A percentile compares a stretch with the other conserved stretches of the same genome.
phyloP scores from a whole-genome alignment of 2,329 filamentous ascomycete species.

The Claviceps monticola region DNA sequence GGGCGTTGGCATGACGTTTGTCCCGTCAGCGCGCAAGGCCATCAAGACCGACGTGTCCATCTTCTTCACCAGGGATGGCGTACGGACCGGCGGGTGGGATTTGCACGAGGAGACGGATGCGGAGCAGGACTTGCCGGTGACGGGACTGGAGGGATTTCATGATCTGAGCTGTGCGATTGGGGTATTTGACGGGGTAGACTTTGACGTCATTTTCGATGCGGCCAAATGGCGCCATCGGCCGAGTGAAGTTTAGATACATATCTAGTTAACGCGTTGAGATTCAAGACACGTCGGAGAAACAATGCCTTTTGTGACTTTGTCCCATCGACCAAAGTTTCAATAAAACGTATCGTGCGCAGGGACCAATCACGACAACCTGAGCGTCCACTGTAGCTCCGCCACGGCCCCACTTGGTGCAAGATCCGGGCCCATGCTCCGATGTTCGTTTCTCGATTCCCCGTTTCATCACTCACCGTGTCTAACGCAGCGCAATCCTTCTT shows the following conservation, averaged over 20 bases:
- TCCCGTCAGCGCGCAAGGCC: slow-evolving; percentile 12
- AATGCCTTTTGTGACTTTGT: too few species aligned
- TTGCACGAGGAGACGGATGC: slow-evolving; percentile 61
- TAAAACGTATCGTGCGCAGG: too few species aligned
- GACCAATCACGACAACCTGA: too few species aligned
- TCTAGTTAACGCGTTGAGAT: too few species aligned
- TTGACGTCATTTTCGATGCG: slow-evolving; percentile 52
- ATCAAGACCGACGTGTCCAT: slow-evolving; percentile 15
- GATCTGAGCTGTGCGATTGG: slow-evolving; percentile 61
- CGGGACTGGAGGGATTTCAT: slow-evolving; percentile 55
- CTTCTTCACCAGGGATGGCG: slow-evolving; percentile 60
- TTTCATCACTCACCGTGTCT: neutral
- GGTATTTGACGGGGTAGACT: slow-evolving; percentile 51
- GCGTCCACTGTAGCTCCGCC: too few species aligned
- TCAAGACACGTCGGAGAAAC: too few species aligned
- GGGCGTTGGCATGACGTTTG: slow-evolving; percentile 57
- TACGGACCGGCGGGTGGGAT: slow-evolving; percentile 48
- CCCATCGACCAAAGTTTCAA: too few species aligned
- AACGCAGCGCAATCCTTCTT: neutral
- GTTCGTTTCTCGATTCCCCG: too few species aligned
- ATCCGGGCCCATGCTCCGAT: too few species aligned
- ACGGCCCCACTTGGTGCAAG: too few species aligned
- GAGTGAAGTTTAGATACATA: neutral
- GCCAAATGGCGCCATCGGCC: slow-evolving; percentile 40
- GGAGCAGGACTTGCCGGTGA: slow-evolving; percentile 45